These are phyloP conservation scores for Arthrinium phaeospermum DNA, from an alignment of 2,329 filamentous ascomycete species.

Conservation along the genomic window DNA sequence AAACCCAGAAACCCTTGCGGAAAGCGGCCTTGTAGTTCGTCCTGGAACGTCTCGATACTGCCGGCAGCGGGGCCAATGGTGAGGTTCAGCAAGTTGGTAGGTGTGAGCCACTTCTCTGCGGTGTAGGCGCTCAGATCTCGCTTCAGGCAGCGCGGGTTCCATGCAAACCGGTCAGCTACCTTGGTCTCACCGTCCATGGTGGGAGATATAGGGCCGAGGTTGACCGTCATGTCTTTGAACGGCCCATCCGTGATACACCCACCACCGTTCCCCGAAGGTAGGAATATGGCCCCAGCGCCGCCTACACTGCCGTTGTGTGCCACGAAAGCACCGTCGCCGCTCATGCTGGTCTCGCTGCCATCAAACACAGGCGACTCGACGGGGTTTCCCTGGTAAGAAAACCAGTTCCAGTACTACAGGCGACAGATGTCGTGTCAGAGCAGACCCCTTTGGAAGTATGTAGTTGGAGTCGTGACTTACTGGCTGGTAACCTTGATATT, in stretches of 20 bases:
- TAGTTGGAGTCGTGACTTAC: constrained; percentile 28
- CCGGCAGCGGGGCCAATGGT: constrained; percentile 27
- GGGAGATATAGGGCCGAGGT: constrained; percentile 37
- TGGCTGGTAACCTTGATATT: constrained; percentile 47
- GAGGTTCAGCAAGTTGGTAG: constrained; percentile 33
- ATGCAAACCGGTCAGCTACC: constrained; percentile 23
- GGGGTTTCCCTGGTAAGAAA: constrained; percentile 50
- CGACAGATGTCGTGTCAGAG: not conserved
- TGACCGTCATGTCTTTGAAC: constrained; percentile 39
- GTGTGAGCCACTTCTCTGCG: constrained; percentile 28
- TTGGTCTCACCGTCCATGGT: constrained; percentile 27
- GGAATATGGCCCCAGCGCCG: constrained; percentile 30
- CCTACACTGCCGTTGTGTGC: constrained; percentile 31
- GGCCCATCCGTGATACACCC: constrained; percentile 55
- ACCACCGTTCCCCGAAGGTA: constrained; percentile 58
- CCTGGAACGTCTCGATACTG: constrained; percentile 36
- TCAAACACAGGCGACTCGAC: constrained; percentile 59
- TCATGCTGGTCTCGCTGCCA: constrained; percentile 56
- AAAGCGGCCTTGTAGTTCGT: constrained; percentile 39
- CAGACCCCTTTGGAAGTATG: not conserved
- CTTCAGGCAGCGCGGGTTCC: constrained; percentile 34
- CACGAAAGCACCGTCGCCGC: constrained; percentile 49
- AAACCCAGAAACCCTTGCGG: constrained; percentile 35
- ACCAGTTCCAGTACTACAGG: constrained; percentile 58
- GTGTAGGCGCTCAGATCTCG: constrained; percentile 31